phyloP scores from a whole-genome alignment of 23 red algal genomes.

The Gracilariopsis chorda region DNA sequence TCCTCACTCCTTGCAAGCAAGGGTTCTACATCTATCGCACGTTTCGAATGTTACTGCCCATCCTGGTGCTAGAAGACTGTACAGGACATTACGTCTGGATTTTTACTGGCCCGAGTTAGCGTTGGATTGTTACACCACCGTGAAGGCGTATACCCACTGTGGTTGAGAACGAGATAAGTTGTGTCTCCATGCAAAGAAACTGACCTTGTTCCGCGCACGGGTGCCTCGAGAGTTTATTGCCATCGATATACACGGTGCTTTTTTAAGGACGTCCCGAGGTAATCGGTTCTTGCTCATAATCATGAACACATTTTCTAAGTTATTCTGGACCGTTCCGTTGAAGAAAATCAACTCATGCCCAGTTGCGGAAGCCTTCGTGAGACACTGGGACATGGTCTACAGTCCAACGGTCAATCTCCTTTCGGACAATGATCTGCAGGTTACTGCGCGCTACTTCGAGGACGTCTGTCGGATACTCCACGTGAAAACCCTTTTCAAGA shows the following conservation, averaged over 20 bases:
- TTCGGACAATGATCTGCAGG: not conserved
- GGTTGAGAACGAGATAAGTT: not conserved
- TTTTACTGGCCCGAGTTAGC: not conserved
- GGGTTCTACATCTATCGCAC: not conserved
- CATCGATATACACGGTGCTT: constrained; percentile 2
- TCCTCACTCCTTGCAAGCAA: not conserved
- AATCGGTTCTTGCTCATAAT: not conserved
- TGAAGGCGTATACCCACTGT: not conserved
- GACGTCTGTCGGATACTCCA: not conserved
- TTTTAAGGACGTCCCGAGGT: not conserved
- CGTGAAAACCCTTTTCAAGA: not conserved
- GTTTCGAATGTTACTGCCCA: not conserved
- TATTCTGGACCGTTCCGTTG: not conserved
- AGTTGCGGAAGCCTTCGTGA: not conserved
- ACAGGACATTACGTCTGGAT: not conserved
- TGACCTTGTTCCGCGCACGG: not conserved
- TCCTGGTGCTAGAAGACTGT: not conserved
- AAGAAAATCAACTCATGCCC: not conserved
- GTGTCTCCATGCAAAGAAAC: not conserved
- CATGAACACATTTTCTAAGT: not conserved
- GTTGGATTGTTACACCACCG: not conserved
- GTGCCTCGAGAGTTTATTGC: too few species aligned
- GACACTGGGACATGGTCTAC: not conserved
- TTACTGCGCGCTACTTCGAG: not conserved
- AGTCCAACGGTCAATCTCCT: not conserved